phyloP scores from a whole-genome alignment of 495 filamentous ascomycete genomes.

The Annulohypoxylon stygium region DNA sequence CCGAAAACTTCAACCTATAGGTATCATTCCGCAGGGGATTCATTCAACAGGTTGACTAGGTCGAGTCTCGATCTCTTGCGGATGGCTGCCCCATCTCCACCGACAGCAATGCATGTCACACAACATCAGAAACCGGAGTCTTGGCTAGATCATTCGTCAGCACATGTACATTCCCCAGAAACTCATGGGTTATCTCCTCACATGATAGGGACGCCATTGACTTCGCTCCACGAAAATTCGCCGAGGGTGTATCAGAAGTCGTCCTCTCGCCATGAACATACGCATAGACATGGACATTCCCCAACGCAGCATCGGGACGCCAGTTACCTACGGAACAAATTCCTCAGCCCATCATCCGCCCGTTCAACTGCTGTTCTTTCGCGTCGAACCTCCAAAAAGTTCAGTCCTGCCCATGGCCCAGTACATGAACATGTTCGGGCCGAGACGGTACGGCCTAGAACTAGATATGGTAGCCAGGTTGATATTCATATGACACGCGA shows the following conservation, averaged over 20 bases:
- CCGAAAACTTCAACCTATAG: not conserved
- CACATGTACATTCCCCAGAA: constrained; percentile 19
- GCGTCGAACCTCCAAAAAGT: constrained; percentile 1
- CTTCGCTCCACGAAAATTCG: not conserved
- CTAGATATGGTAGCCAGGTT: not conserved
- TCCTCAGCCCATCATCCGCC: constrained; percentile 28
- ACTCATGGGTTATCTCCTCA: not conserved
- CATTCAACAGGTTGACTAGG: constrained; percentile 6
- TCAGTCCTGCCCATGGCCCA: not conserved
- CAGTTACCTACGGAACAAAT: not conserved
- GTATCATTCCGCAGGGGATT: not conserved
- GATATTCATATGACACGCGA: not conserved
- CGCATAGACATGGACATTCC: not conserved
- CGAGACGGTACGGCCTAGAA: not conserved
- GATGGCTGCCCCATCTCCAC: constrained; percentile 38
- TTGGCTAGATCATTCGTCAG: constrained; percentile 25
- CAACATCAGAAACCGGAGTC: constrained; percentile 43
- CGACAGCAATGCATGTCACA: constrained; percentile 41
- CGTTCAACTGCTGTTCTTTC: constrained; percentile 13
- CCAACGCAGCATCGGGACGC: constrained; percentile 6
- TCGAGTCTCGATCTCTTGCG: constrained; percentile 30
- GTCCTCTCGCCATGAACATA: constrained; percentile 7
- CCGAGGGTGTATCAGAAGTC: not conserved
- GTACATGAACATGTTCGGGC: not conserved
- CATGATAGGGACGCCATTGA: not conserved